Base-by-base conservation (phyloP, 2,329 filamentous ascomycete species). In the Botrytis hyacinthi region DNA sequence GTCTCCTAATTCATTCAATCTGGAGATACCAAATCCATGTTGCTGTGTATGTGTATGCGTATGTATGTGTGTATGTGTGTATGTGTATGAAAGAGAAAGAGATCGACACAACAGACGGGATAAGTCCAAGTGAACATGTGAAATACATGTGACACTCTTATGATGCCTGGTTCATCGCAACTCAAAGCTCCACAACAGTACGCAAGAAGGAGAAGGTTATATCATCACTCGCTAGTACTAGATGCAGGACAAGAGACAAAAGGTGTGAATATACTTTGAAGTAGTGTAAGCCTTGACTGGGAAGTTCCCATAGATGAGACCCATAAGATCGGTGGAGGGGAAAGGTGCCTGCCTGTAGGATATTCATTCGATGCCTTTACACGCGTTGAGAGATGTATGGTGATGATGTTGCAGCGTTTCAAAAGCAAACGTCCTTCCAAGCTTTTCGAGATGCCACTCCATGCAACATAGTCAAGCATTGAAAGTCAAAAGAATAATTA, bases 381-480 rank as follows among this genome's bases (percentile, higher is more conserved):
- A 68, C 65, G 65, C 65, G 65, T 54, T 68, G 65, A 54, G 14
- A 68, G 51, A 54, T 68, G 46, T 68, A 42, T 57, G 35, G 35
- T 68, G 48, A 40, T 54, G 35, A 22, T 68, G 46, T 42, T 68
- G 65, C 65, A 42, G 35, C 35, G 65, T 68, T 68, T 68, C 65
- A 68, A 57, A 68, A 54, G 65, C 48, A 68, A 68, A 68, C 46
- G 46, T 67, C 44, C 44, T 51, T 67, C 63, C 44, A 67, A 51
- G 44, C 35, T 54, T 40, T 54, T 3, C 16, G 37, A 35, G n/a
- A 57, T 65, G 35, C 35, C 65, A 29, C 48, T 40, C 37, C 65
- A 42, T 57, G 65, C 22, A 57, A 54, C 65, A 40, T 14, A 12
- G 16, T 42, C 26, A 29, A 42, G 70, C 60, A 71, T 44, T 40